Conservation (phyloP, 306 rosid genomes). For the Canavalia ensiformis region DNA sequence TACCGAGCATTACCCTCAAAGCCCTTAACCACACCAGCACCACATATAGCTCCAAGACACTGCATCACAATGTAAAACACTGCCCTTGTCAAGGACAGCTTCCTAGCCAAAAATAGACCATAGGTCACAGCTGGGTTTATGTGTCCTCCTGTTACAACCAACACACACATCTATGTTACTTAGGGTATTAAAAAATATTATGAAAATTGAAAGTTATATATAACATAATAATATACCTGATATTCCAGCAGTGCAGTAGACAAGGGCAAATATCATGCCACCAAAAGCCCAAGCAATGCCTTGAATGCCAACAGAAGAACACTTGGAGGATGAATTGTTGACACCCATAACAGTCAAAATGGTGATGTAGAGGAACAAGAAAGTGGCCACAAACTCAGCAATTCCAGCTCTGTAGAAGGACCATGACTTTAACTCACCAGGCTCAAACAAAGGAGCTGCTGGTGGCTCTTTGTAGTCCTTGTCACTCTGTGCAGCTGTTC, state of each 20-base stretch:
- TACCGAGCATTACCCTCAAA: slow-evolving; percentile 57
- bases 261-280: slow-evolving; percentile 95
- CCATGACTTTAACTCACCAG: slow-evolving; percentile 89
- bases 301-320: slow-evolving; percentile 81
- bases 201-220: too few relatives aligned
- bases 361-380: slow-evolving; percentile 92
- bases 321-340: slow-evolving; percentile 53
- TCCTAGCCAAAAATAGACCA: slow-evolving; percentile 86
- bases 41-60: slow-evolving; percentile 84
- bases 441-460: slow-evolving; percentile 85
- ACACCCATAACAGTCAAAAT: slow-evolving; percentile 88
- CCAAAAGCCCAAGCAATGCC: slow-evolving; percentile 99
- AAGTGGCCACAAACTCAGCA: slow-evolving; percentile 90
- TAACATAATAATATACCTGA: slow-evolving; percentile 58
- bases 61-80: slow-evolving; percentile 85
- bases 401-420: slow-evolving; percentile 93
- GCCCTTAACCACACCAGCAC: slow-evolving; percentile 91
- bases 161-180: slow-evolving; percentile 25
- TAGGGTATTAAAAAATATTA: too few relatives aligned
- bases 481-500: slow-evolving; percentile 79
- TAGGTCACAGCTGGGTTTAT: slow-evolving; percentile 94
- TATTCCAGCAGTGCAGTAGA: slow-evolving; percentile 94
- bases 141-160: slow-evolving; percentile 75
- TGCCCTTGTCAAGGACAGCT: slow-evolving; percentile 81
- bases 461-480: slow-evolving; percentile 92